A percentile compares a stretch with the other conserved stretches of the same genome.
phyloP scores from a whole-genome alignment of 2,329 filamentous ascomycete genomes.

The Fusarium veterinarium region DNA sequence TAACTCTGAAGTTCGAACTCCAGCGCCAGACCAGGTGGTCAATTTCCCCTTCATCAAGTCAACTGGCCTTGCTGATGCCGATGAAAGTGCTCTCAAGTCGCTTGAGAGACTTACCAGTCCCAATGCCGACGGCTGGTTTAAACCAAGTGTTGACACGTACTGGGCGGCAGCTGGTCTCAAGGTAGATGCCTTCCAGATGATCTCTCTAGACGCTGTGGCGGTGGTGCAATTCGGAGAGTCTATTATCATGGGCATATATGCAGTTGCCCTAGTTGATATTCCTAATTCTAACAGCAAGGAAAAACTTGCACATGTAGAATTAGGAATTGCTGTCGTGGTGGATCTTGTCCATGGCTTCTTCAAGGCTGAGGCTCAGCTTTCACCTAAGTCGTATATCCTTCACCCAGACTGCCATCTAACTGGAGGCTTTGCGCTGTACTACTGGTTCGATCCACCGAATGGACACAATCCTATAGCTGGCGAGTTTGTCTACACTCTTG shows the following conservation, averaged over 20 bases:
- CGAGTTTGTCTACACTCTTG: conserved; percentile 54
- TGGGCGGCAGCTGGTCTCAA: conserved; percentile 10
- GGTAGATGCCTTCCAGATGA: conserved; percentile 13
- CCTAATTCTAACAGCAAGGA: neutral
- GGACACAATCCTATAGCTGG: conserved; percentile 29
- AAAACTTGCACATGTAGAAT: conserved; percentile 39
- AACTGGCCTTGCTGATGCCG: neutral
- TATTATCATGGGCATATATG: conserved; percentile 7
- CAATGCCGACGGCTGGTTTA: neutral
- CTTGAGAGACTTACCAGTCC: neutral
- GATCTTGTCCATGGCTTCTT: conserved; percentile 46
- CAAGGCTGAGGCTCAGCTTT: conserved; percentile 49
- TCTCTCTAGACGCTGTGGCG: neutral
- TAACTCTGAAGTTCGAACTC: neutral
- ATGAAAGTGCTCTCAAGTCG: neutral
- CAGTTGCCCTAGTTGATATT: neutral
- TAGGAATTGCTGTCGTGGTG: conserved; percentile 46
- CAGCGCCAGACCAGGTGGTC: neutral
- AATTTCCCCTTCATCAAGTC: neutral
- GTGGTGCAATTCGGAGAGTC: neutral
- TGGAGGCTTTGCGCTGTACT: conserved; percentile 21
- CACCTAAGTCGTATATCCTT: conserved; percentile 51
- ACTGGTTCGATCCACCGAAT: conserved; percentile 20
- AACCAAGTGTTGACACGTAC: neutral
- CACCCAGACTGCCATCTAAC: conserved; percentile 49